Evolutionary conservation across 148 eudicot genomes (phyloP), one percentile per base, ranked within the genome.

Genomic region (Amaranthus palmeri): DNA sequence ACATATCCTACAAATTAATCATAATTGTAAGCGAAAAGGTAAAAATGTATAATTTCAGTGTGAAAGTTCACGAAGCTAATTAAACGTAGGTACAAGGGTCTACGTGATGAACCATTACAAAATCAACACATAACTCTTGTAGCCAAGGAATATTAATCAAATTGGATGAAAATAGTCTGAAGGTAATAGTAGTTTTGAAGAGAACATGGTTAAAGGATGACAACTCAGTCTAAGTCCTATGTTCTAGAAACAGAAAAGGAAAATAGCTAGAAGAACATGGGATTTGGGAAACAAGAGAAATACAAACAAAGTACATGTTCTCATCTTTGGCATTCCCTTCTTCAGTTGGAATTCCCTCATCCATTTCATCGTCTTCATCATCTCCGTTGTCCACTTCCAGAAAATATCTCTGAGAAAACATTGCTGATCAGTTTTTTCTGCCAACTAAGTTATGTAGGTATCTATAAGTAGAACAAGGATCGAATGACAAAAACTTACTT

Each of bases 301-400:
- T 2, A 25, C 36, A 25, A 25, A 25, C 36, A 25, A 55, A 61
- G 57, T 54, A 90, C 98, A 91, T 87, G 61, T 87, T 88, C 61
- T 90, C 95, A 42, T 42, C 43, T 68, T 91, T 90, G 41, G 9
- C 6, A 18, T 78, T 80, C 55, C 14, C 66, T 73, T 82, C 86
- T 61, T 72, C 87, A 46, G 67, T 65, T 65, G 51, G 66, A 60
- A 74, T 80, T 44, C 80, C 85, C 50, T 77, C 78, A 41, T 86
- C 79, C 72, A 73, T 73, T 60, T 75, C 87, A 63, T 87, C 88
- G 61, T 91, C 97, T 76, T 81, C 88, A 63, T 91, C 97, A 77
- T 81, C 87, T 74, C 47, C 88, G 76, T 73, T 51, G 60, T 86
- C 97, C 41, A 87, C 98, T 5, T 93, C 98, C 78, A 93, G 90